phyloP scores from a whole-genome alignment of 495 filamentous ascomycete species.

The Lineolata rhizophorae region DNA sequence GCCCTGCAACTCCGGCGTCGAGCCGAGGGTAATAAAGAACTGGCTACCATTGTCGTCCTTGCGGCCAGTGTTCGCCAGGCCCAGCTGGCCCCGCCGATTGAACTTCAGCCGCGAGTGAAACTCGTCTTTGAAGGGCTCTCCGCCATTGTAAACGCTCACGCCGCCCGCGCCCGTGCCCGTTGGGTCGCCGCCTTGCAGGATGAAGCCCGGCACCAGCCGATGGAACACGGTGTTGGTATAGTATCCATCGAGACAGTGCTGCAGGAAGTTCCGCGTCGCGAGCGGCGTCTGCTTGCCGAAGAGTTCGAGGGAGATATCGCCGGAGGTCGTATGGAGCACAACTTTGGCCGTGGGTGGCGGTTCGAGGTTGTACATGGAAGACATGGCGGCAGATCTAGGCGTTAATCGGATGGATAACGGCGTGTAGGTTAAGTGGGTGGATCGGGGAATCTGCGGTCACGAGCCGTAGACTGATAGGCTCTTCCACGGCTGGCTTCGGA shows the following conservation, averaged over 20 bases:
- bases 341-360: conserved; percentile 80
- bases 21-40: conserved; percentile 84
- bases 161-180: conserved; percentile 76
- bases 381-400: conserved; percentile 49
- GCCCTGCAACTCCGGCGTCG: conserved; percentile 62
- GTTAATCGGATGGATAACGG: too few species aligned
- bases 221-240: conserved; percentile 87
- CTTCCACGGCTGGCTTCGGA: too few species aligned
- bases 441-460: too few species aligned
- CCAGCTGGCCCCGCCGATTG: conserved; percentile 74
- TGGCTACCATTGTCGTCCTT: conserved; percentile 79
- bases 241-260: conserved; percentile 84
- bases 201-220: conserved; percentile 74
- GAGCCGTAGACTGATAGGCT: too few species aligned
- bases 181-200: conserved; percentile 78
- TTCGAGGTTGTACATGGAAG: conserved; percentile 78
- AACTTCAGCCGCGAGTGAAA: conserved; percentile 81
- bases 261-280: conserved; percentile 85
- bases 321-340: conserved; percentile 69
- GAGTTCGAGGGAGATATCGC: conserved; percentile 73
- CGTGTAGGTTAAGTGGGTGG: too few species aligned
- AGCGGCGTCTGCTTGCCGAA: conserved; percentile 87
- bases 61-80: conserved; percentile 66
- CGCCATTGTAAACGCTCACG: conserved; percentile 73
- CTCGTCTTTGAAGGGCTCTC: conserved; percentile 72